Percentiles rank a stretch among this genome's conserved stretches.
phyloP scores from a whole-genome alignment of 2,329 filamentous ascomycete genomes.

The Kalaharituber pfeilii region DNA sequence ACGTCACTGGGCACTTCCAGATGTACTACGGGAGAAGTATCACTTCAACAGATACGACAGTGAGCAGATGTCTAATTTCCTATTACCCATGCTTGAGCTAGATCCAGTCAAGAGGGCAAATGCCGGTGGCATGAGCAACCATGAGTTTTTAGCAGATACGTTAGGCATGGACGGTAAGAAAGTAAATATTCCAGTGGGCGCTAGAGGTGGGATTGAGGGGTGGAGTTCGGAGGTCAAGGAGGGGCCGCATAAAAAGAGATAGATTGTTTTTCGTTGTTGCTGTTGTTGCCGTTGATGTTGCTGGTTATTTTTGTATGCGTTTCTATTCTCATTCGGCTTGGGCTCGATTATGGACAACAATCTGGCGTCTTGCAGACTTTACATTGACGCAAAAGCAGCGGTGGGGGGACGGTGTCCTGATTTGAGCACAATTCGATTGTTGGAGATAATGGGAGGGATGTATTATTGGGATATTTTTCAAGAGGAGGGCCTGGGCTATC shows the following conservation, averaged over 20 bases:
- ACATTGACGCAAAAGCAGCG: too few relatives aligned
- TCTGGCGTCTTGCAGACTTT: too few relatives aligned
- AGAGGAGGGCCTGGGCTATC: too few relatives aligned
- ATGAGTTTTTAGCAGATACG: slow-evolving; percentile 66
- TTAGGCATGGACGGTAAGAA: slow-evolving; percentile 55
- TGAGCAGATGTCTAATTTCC: slow-evolving; percentile 61
- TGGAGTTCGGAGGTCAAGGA: slow-evolving; percentile 19
- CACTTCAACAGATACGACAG: slow-evolving; percentile 76
- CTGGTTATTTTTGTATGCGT: background rate
- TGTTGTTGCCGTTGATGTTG: background rate
- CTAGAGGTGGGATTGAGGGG: slow-evolving; percentile 18
- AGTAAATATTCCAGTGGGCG: slow-evolving; percentile 16
- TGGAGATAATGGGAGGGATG: too few relatives aligned
- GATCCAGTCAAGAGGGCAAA: slow-evolving; percentile 79
- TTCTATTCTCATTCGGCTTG: background rate
- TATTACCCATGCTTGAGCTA: slow-evolving; percentile 80
- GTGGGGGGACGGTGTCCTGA: too few relatives aligned
- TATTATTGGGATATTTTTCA: too few relatives aligned
- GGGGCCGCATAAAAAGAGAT: background rate
- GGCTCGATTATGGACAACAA: too few relatives aligned
- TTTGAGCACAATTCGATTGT: too few relatives aligned
- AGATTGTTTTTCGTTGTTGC: background rate
- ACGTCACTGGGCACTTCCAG: slow-evolving; percentile 84
- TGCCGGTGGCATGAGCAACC: slow-evolving; percentile 83
- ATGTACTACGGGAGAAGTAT: slow-evolving; percentile 91